Evolutionary conservation across 1,284 basidiomycete species (phyloP).

Genomic region (Anthracocystis panici-leucophaei): DNA sequence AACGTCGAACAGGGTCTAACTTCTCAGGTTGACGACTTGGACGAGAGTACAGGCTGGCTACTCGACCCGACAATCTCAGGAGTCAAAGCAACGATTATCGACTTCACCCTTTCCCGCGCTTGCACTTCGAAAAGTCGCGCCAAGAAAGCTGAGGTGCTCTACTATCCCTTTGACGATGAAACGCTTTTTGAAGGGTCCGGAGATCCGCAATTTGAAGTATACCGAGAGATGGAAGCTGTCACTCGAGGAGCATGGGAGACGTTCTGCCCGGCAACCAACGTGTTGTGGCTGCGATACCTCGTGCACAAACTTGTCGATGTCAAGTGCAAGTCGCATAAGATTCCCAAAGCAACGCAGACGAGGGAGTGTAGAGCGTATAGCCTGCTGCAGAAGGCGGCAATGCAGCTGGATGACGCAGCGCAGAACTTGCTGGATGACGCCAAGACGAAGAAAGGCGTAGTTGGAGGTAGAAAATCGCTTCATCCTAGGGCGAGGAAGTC

Average conservation of each 20-base stretch:
- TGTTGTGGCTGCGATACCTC: constrained; percentile 90
- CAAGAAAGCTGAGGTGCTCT: constrained; percentile 35
- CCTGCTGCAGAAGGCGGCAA: constrained; percentile 8
- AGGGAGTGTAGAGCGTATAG: constrained; percentile 21
- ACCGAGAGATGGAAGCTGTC: constrained; percentile 83
- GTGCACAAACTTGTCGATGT: constrained; percentile 76
- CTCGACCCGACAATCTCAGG: constrained; percentile 72
- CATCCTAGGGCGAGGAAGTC: constrained; percentile 21
- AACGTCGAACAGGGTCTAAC: neutral
- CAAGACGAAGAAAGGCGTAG: neutral
- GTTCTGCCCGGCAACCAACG: constrained; percentile 84
- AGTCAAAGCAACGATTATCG: constrained; percentile 86
- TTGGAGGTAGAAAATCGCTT: constrained; percentile 20
- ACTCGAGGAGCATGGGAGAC: constrained; percentile 77
- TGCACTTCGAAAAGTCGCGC: constrained; percentile 11
- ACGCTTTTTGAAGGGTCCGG: constrained; percentile 75
- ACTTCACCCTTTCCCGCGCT: constrained; percentile 86
- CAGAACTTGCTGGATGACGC: constrained; percentile 7
- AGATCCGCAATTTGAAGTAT: constrained; percentile 94
- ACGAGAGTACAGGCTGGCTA: constrained; percentile 9
- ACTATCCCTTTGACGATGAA: constrained; percentile 68
- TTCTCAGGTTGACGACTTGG: neutral
- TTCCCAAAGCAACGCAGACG: constrained; percentile 3
- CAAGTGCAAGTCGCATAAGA: constrained; percentile 25
- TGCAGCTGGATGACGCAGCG: constrained; percentile 14